Conservation (phyloP, 306 rosid species). For the Cucurbita ficifolia region DNA sequence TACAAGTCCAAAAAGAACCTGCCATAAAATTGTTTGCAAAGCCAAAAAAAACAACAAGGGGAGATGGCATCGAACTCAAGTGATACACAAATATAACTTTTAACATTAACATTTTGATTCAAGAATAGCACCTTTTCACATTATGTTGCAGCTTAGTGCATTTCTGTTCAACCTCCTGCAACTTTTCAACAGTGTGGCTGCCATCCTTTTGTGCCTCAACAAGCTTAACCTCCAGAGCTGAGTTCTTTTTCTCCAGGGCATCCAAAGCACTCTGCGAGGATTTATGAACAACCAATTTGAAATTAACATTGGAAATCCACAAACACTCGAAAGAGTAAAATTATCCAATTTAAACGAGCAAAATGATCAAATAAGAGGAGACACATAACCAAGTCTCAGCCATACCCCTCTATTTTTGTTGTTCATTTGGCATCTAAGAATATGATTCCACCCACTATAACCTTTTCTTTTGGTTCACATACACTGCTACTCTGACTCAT, state of each 20-base stretch:
- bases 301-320: neutral
- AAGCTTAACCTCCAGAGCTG: slow-evolving; percentile 41
- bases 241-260: slow-evolving; percentile 51
- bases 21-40: neutral
- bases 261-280: slow-evolving; percentile 48
- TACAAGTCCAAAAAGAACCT: neutral
- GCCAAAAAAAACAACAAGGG: neutral
- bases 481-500: neutral
- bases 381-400: neutral
- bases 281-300: slow-evolving; percentile 1
- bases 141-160: slow-evolving; percentile 56
- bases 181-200: slow-evolving; percentile 35
- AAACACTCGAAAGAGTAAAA: neutral
- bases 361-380: neutral
- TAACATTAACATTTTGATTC: neutral
- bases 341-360: neutral
- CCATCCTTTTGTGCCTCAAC: slow-evolving; percentile 36
- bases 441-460: neutral
- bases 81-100: neutral
- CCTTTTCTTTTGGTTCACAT: neutral
- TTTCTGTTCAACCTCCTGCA: slow-evolving; percentile 51
- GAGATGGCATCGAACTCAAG: neutral
- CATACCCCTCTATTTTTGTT: neutral
- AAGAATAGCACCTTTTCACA: slow-evolving; percentile 42
- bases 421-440: neutral